Evolutionary conservation across 768 basidiomycete species (phyloP), one percentile per base, ranked within the genome.

Genomic region (Tricholoma bakamatsutake): DNA sequence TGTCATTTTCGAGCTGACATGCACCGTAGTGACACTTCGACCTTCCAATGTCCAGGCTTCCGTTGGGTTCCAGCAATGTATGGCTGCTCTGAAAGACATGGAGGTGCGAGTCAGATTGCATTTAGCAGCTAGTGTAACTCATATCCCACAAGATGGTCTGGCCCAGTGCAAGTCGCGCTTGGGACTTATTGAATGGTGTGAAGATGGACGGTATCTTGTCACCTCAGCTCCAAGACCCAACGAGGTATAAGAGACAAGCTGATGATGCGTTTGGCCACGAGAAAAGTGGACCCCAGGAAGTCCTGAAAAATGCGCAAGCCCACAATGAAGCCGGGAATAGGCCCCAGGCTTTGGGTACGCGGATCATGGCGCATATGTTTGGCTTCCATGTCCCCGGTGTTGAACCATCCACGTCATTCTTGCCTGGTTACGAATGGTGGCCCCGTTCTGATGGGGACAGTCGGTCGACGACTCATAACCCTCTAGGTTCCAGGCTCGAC

Each of bases 281-380:
- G 54, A 80, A 80, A 59, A 64, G 60, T 8, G 66, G 71, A 30
- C 78, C 76, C 56, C 74, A 70, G 18, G 78, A 77, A 54, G 67
- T 63, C 1, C 76, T 74, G 57, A 68, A 66, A 49, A 64, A 35
- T 35, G 48, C 60, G 62, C 53, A 67, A 59, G 48, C 67, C 62
- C 54, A 66, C 52, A 47, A 61, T 60, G 61, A 62, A 57, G 64
- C 63, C 48, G 67, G 69, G 57, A 70, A 69, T 31, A 84, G 82
- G 35, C 80, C 84, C 28, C 85, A 86, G 62, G 84, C 84, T 58
- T 71, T 86, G 54, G 80, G 79, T 58, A 80, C 79, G 33, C 77
- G 82, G 47, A 76, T 87, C 55, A 85, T 87, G 84, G 85, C 85
- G 12, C 82, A 85, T 61, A 87, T 87, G 84, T 69, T 87, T 21